Base-by-base conservation (phyloP, 768 basidiomycete species). In the Collybia sordida region DNA sequence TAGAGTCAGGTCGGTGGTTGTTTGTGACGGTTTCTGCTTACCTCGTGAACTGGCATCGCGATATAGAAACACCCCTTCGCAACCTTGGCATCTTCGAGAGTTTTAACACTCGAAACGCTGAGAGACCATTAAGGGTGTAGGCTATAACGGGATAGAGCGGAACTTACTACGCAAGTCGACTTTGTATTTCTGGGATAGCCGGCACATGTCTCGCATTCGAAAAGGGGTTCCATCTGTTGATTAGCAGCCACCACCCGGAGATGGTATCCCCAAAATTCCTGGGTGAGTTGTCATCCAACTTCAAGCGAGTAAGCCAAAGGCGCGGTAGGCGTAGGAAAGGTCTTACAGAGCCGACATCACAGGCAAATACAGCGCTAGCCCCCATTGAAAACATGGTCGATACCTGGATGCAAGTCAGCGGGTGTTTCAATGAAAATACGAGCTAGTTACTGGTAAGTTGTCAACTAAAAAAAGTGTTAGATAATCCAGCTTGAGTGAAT, bases 261-360 rank as follows among this genome's bases (percentile, higher is more conserved):
- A 99, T 79, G 1, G 90, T 86, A 60, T 99, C 97, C 4, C 97
- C 94, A 67, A 95, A 97, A 58, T 90, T 87, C 46, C 97, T 80
- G 0, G 96, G 94, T 1, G 91, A 91, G 51, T 96, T 98, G 63
- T 99, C 97, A 61, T 98, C 96, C 50, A 95, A 77, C 82, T 92
- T 63, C 19, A 38, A 17, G 38, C 45, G 50, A 50, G 18, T 8
- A 28, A 39, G 24, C 34, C 34, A 40, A 25, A 19, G n/a, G 47
- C 34, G 28, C 9, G 27, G 12, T 23, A 55, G 31, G 14, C n/a
- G 22, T 3, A 12, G 39, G 27, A 25, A 12, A 7, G 23, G n/a
- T 71, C 85, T 60, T 65, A 92, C 91, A 24, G 88, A 82, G 53
- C 91, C 96, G 45, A 98, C 97, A 61, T 99, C 97, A 37, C 82